Evolutionary conservation across 176 grass and related monocot species (phyloP).

Genomic region (Musa troglodytarum): DNA sequence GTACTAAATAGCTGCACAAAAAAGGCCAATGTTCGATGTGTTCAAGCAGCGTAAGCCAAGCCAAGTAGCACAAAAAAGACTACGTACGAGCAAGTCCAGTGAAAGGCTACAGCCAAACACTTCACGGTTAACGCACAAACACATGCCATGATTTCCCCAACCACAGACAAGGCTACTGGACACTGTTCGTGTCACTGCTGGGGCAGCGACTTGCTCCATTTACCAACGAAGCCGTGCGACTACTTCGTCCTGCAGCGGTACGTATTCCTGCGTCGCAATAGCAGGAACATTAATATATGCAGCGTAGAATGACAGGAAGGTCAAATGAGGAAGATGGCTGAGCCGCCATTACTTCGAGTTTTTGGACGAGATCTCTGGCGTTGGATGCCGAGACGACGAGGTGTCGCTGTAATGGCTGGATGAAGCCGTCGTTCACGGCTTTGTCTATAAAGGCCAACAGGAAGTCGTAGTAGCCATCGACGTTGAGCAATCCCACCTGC

Average conservation of each 20-base stretch:
- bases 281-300: not conserved
- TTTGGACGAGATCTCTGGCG: slow-evolving; percentile 20
- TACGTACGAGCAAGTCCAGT: too few species aligned
- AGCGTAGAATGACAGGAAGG: not conserved
- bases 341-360: slow-evolving; percentile 52
- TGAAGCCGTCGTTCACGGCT: slow-evolving; percentile 91
- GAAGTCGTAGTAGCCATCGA: slow-evolving; percentile 84
- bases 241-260: slow-evolving; percentile 36
- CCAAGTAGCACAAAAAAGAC: too few species aligned
- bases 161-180: not conserved
- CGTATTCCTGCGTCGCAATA: slow-evolving; percentile 42
- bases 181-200: slow-evolving; percentile 13
- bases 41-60: too few species aligned
- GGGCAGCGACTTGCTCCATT: slow-evolving; percentile 45
- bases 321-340: not conserved
- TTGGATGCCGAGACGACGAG: slow-evolving; percentile 61
- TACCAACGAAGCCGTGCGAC: slow-evolving; percentile 61
- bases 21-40: too few species aligned
- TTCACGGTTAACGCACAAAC: too few species aligned
- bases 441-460: slow-evolving; percentile 73
- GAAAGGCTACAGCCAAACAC: too few species aligned
- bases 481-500: slow-evolving; percentile 81
- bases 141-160: slow-evolving; percentile 10
- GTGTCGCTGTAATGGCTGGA: slow-evolving; percentile 56
- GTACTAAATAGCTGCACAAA: too few species aligned